Percentiles rank a stretch among this genome's conserved stretches.
phyloP scores from a whole-genome alignment of 1,284 basidiomycete species.

The Sanghuangporus sanghuang region DNA sequence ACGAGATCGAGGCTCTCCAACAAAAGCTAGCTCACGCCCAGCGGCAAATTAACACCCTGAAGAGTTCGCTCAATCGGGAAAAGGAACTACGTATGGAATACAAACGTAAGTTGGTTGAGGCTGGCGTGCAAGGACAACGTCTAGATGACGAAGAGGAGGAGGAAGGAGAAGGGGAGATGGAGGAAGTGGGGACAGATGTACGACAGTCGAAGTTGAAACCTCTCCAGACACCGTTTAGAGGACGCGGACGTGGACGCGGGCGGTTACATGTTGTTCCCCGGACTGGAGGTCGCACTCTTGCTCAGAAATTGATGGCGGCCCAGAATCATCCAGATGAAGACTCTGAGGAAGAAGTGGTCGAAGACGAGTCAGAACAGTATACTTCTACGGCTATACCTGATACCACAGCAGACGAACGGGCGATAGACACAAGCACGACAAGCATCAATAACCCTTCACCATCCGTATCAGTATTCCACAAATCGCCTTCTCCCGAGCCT shows the following conservation, averaged over 20 bases:
- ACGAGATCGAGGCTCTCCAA: conserved; percentile 75
- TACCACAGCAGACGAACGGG: conserved; percentile 29
- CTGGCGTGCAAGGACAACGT: conserved; percentile 24
- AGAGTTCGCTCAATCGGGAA: conserved; percentile 72
- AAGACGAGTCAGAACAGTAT: conserved; percentile 42
- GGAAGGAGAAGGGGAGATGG: conserved; percentile 29
- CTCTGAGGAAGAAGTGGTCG: conserved; percentile 39
- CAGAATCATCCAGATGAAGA: conserved; percentile 38
- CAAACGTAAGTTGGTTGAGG: conserved; percentile 43
- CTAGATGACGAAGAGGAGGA: conserved; percentile 32
- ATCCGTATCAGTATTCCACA: background rate
- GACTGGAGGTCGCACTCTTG: conserved; percentile 50
- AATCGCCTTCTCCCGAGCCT: conserved; percentile 27
- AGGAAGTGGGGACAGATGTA: conserved; percentile 38
- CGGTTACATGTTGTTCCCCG: conserved; percentile 33
- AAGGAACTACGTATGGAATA: conserved; percentile 72
- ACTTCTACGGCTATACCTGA: conserved; percentile 32
- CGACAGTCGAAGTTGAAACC: conserved; percentile 31
- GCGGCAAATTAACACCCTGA: conserved; percentile 74
- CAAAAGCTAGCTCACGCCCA: conserved; percentile 79
- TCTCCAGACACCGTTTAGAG: conserved; percentile 36
- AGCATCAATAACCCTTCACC: background rate
- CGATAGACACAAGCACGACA: conserved; percentile 24
- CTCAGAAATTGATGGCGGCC: conserved; percentile 57
- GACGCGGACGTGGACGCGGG: conserved; percentile 35